Base-by-base conservation (phyloP, 2,329 filamentous ascomycete species). In the Sporothrix pseudoabietina region DNA sequence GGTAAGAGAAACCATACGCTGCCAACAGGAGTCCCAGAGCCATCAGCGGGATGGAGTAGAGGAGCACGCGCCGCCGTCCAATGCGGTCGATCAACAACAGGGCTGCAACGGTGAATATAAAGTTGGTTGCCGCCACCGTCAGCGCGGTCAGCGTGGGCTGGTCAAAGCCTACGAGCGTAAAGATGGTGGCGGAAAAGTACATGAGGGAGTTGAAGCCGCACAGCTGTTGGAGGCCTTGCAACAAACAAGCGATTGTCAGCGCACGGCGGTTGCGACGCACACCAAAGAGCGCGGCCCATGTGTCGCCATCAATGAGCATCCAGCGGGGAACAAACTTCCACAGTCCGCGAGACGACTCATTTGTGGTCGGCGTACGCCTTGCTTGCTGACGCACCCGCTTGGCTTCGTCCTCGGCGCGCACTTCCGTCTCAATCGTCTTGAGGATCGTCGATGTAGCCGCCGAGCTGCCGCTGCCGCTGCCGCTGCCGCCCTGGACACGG, bases 131-230 rank as follows among this genome's bases (percentile, higher is more conserved):
- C 0, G 94, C 94, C 16, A 97, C 81, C 2, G 90, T 90, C 74
- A 97, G 87, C 0, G 93, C 93, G 0, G 92, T 94, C 69, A 95
- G 86, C 0, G 93, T 96, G 5, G 94, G 93, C 72, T 89, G 91
- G 57, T 87, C 86, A 80, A 97, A 97, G 0, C 91, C 91, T 0
- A 97, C 87, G 44, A 94, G 86, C 2, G 88, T 87, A 79, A 95
- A 95, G 41, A 95, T 93, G 8, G 92, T 94, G 4, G 92, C 92
- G 0, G 92, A 94, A 79, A 94, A 97, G 82, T 97, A 97, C 93
- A 97, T 97, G 41, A 97, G 85, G 12, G 92, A 94, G 82, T 97
- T 97, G 81, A 96, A 96, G 0, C 93, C 94, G 78, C 92, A 96
- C 0, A 97, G 86, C 80, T 98, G 95, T 82, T 98, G 95, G 7